These are phyloP conservation scores for Ogataea pilisensis DNA, from an alignment of 805 yeast genomes.

Conservation along the genomic window DNA sequence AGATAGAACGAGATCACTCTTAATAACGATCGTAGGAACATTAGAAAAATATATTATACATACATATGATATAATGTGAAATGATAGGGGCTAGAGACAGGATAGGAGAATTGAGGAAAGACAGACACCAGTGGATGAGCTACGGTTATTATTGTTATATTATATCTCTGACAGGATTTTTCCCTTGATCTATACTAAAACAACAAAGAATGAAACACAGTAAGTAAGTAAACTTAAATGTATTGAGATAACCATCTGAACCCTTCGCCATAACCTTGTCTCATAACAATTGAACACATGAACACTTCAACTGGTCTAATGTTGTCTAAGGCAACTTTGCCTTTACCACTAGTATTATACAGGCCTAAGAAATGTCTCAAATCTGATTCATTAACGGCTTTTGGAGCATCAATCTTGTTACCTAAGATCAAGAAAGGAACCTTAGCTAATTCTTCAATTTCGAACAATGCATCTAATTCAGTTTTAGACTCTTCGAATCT, in stretches of 20 bases:
- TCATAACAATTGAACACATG: conserved; percentile 98
- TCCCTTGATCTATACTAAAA: too few species aligned
- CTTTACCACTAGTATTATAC: conserved; percentile 87
- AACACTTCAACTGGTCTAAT: conserved; percentile 92
- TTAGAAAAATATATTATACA: too few species aligned
- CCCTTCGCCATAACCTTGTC: conserved; percentile 98
- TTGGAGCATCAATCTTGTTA: conserved; percentile 92
- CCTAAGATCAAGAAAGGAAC: conserved; percentile 95
- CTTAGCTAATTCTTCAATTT: conserved; percentile 81
- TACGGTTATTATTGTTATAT: too few species aligned
- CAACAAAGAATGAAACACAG: conserved; percentile 21
- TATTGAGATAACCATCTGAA: conserved; percentile 98
- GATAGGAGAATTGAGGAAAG: too few species aligned
- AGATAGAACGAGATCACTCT: too few species aligned
- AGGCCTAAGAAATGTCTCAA: conserved; percentile 86
- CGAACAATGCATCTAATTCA: conserved; percentile 88
- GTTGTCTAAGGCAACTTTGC: conserved; percentile 55
- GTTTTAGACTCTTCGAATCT: conserved; percentile 93
- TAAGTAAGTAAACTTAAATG: conserved; percentile 44
- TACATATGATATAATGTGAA: too few species aligned
- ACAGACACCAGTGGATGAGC: too few species aligned
- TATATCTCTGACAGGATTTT: too few species aligned
- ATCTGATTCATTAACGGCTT: conserved; percentile 93
- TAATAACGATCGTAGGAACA: too few species aligned
- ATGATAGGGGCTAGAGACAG: too few species aligned